These are phyloP conservation scores for Rhodosorus marinus DNA, from an alignment of 23 red algal species.

Conservation along the genomic window DNA sequence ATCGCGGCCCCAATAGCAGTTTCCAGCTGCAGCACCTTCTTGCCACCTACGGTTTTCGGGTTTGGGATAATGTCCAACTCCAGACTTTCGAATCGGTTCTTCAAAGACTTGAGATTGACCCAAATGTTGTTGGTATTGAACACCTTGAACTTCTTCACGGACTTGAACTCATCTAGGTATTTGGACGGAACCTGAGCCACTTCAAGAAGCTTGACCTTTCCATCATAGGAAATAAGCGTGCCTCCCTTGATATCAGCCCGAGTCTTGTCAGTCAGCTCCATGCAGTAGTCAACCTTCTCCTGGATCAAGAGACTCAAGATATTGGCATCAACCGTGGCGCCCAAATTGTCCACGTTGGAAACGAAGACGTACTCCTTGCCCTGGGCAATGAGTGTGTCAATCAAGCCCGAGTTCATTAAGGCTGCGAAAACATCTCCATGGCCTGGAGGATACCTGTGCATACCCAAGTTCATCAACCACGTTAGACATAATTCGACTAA, in stretches of 20 bases:
- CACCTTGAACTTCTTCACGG: constrained; percentile 91
- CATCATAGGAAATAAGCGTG: constrained; percentile 92
- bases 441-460: constrained; percentile 97
- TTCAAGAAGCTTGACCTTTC: constrained; percentile 70
- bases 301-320: constrained; percentile 76
- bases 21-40: constrained; percentile 89
- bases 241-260: constrained; percentile 95
- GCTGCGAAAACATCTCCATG: constrained; percentile 90
- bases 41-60: constrained; percentile 64
- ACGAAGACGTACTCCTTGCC: constrained; percentile 98
- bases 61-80: constrained; percentile 97
- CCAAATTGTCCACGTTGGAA: constrained; percentile 93
- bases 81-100: constrained; percentile 72
- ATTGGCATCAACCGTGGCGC: constrained; percentile 71
- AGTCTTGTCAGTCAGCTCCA: constrained; percentile 94
- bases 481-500: neutral
- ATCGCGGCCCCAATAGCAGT: constrained; percentile 92
- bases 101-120: constrained; percentile 61
- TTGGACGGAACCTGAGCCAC: constrained; percentile 86
- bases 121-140: constrained; percentile 99
- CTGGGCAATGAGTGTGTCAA: constrained; percentile 72
- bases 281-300: constrained; percentile 68
- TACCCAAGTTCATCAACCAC: neutral
- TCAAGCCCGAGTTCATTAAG: constrained; percentile 52
- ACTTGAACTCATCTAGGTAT: constrained; percentile 91